phyloP scores from a whole-genome alignment of 2,329 filamentous ascomycete species.

The Aspergillus intermedius region DNA sequence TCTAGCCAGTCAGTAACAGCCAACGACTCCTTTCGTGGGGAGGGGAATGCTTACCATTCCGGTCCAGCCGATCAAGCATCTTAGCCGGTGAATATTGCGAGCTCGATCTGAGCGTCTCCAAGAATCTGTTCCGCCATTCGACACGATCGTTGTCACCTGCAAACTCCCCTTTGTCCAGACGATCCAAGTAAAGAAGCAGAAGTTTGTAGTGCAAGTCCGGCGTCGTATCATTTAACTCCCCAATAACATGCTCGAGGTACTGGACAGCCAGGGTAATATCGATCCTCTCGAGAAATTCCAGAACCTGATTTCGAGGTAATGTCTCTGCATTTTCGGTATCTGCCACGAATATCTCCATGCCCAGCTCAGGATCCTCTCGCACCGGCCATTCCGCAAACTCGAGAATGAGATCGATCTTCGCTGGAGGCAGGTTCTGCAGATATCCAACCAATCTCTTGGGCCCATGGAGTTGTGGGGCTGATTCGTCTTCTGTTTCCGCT shows the following conservation, averaged over 20 bases:
- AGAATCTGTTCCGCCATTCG: constrained; percentile 58
- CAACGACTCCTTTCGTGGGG: neutral
- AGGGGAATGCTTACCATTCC: constrained; percentile 57
- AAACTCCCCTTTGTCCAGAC: constrained; percentile 40
- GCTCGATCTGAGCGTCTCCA: constrained; percentile 69
- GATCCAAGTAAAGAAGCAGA: constrained; percentile 62
- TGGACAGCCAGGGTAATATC: constrained; percentile 65
- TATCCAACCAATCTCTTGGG: constrained; percentile 81
- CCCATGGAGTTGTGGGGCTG: constrained; percentile 59
- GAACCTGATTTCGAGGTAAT: constrained; percentile 68
- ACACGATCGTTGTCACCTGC: constrained; percentile 45
- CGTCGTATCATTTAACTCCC: constrained; percentile 75
- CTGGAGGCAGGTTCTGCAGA: constrained; percentile 78
- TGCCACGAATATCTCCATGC: constrained; percentile 87
- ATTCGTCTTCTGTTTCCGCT: constrained; percentile 36
- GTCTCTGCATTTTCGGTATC: constrained; percentile 94
- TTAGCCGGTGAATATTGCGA: constrained; percentile 72
- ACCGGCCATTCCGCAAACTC: constrained; percentile 90
- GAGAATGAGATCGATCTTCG: constrained; percentile 82
- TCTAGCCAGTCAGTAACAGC: constrained; percentile 47
- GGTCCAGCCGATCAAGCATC: constrained; percentile 70
- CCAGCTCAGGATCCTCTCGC: constrained; percentile 61
- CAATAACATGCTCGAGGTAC: constrained; percentile 87
- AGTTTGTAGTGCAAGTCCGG: constrained; percentile 83
- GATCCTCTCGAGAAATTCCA: constrained; percentile 65